A percentile compares a stretch with the other conserved stretches of the same genome.
Conservation (phyloP, 129 eudicot genomes). For the Tagetes erecta region DNA sequence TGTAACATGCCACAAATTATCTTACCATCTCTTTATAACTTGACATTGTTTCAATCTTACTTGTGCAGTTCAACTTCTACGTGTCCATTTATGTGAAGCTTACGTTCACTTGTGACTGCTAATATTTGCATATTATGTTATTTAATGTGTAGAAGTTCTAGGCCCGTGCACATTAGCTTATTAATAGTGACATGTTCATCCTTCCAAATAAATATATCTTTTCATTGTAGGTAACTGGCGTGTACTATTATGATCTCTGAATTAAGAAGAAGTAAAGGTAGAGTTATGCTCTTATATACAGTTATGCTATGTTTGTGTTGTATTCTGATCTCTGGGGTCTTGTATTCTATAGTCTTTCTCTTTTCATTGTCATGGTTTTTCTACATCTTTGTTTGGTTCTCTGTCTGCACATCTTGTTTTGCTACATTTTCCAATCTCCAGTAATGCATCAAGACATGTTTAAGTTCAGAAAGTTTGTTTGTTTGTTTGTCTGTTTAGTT, state of each 20-base stretch:
- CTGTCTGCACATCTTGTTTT: background rate
- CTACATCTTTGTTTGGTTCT: slow-evolving; percentile 16
- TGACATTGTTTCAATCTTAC: background rate
- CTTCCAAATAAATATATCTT: slow-evolving; percentile 83
- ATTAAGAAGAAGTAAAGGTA: slow-evolving; percentile 98
- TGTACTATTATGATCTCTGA: slow-evolving; percentile 98
- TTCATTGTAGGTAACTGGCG: slow-evolving; percentile 97
- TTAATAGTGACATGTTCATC: slow-evolving; percentile 57
- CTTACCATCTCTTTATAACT: slow-evolving; percentile 1
- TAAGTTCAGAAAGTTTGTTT: slow-evolving; percentile 13
- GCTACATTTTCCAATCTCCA: background rate
- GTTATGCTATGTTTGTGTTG: slow-evolving; percentile 19
- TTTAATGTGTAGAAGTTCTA: slow-evolving; percentile 28
- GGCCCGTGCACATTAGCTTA: slow-evolving; percentile 47
- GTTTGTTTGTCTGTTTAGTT: background rate
- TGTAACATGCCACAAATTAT: background rate
- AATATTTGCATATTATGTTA: slow-evolving; percentile 3
- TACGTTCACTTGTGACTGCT: background rate
- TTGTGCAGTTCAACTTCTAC: background rate
- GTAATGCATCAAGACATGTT: background rate
- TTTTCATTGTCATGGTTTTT: slow-evolving; percentile 11
- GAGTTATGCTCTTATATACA: slow-evolving; percentile 64
- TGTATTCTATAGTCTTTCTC: background rate
- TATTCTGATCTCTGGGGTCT: slow-evolving; percentile 19
- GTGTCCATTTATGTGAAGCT: background rate